Evolutionary conservation across 371 early-diverging fungal genomes (phyloP).

Genomic region (Choanephora cucurbitarum): DNA sequence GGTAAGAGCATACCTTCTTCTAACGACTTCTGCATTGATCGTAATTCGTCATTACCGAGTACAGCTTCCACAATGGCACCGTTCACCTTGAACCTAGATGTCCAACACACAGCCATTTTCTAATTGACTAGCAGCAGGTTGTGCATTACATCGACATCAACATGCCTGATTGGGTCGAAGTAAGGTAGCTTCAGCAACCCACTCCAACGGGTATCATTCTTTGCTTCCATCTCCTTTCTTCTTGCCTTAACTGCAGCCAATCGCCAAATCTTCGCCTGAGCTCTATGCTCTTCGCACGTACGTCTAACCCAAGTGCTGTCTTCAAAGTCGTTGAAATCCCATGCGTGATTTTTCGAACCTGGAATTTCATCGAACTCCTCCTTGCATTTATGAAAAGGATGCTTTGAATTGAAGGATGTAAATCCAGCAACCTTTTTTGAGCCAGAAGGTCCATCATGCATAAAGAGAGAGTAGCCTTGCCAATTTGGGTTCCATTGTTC

Average conservation of each 20-base stretch:
- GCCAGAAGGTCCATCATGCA: slow-evolving; percentile 18
- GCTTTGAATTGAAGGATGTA: background rate
- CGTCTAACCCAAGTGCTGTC: background rate
- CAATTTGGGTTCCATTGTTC: background rate
- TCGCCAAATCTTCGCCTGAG: background rate
- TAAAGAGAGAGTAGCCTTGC: slow-evolving; percentile 12
- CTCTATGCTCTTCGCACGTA: background rate
- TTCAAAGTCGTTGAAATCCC: no score
- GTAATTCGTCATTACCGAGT: no score
- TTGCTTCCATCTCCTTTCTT: background rate
- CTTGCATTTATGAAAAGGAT: slow-evolving; percentile 12
- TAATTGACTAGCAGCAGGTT: slow-evolving; percentile 10
- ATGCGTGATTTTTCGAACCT: no score
- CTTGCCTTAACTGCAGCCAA: background rate
- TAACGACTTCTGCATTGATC: no score
- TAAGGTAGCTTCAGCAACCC: slow-evolving; percentile 11
- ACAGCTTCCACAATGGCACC: no score
- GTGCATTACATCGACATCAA: slow-evolving; percentile 19
- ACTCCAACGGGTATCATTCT: slow-evolving; percentile 16
- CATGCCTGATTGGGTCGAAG: slow-evolving; percentile 15
- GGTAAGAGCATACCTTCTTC: no score
- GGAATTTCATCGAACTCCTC: background rate
- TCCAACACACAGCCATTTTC: no score
- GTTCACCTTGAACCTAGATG: no score
- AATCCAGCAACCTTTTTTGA: slow-evolving; percentile 10